Base-by-base conservation (phyloP, 2,329 filamentous ascomycete species). In the Aureobasidium mangrovei region DNA sequence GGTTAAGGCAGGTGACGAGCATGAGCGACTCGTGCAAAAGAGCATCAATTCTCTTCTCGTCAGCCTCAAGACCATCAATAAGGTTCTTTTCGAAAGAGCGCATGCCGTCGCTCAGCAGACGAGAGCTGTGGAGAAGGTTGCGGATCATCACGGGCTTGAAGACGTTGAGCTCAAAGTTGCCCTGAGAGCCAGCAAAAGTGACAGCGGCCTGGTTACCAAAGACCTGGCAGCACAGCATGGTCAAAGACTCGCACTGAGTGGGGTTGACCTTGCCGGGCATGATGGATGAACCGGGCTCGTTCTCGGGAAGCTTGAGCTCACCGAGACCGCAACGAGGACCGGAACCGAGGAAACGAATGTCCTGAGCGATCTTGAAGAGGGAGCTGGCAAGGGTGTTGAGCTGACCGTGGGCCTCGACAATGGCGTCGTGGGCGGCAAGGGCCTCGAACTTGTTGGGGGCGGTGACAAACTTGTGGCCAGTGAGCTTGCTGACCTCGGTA, bases 261-360 rank as follows among this genome's bases (percentile, higher is more conserved):
- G 93, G 93, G 78, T 98, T 98, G 70, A 98, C 93, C 79, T 98
- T 98, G 67, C 93, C 93, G 42, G 93, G 93, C 93, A 98, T 98
- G 78, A 98, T 97, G 64, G 88, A 94, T 67, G 86, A 93, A 60
- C 91, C 91, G 33, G 93, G 93, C 78, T 98, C 93, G 76, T 98
- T 98, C 77, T 98, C 93, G 28, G 93, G 93, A 49, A 98, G 83
- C 67, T 82, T 81, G 60, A 98, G 82, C 77, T 98, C 93, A 61
- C 91, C 91, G 26, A 97, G 85, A 66, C 93, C 93, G 73, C 93
- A 97, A 57, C 93, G 89, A 54, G 93, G 93, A 12, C 93, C 93
- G 62, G 88, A 95, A 64, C 93, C 93, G 51, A 97, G 87, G 77
- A 95, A 97, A 66, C 93, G 86, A 69, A 98, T 89, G 70, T 97